Evolutionary conservation across 139 green algal species (phyloP), one percentile per base, ranked within the genome.

Genomic region (Eudorina sp.): DNA sequence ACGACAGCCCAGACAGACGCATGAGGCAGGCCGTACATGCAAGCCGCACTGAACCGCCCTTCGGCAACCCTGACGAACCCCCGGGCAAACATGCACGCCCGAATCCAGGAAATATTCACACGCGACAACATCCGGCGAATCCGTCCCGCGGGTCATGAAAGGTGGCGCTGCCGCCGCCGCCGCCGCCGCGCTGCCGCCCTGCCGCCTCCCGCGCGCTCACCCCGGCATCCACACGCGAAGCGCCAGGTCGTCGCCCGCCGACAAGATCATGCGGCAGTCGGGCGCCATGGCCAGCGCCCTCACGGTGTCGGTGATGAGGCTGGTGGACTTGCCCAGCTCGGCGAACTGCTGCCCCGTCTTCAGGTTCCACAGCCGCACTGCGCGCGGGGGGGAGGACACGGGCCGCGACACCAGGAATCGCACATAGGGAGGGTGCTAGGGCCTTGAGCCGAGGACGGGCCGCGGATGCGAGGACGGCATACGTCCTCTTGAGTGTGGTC

Each of bases 331-430:
- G 53, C 77, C 77, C 77, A 84, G 77, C 53, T 84, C 77, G 6
- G 77, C 77, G 2, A 53, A 84, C 51, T 68, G 77, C 55, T 84
- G 77, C 1, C 77, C 77, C 53, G 77, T 72, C 34, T 72, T 72
- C 23, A 84, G 25, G 77, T 84, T 84, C 77, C 77, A 84, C 38
- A 84, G 53, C 53, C 77, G 77, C 36, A 84, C 77, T 84, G 53
- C 38, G 74, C 7, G 8, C 58, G 43, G 4, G 68, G 68, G 16
- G 34, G n/a, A 4, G 68, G 68, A 76, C n/a, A n/a, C n/a, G n/a
- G 68, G 68, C 36, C 3, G 64, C 29, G n/a, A 43, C 25, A 9
- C 29, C 2, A 48, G 36, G 68, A 46, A 6, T 25, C 3, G 68
- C 68, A 76, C 13, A 48, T n/a, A n/a, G n/a, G n/a, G n/a, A n/a